These are phyloP conservation scores for Annulohypoxylon truncatum DNA, from an alignment of 2,329 filamentous ascomycete species.

Conservation along the genomic window DNA sequence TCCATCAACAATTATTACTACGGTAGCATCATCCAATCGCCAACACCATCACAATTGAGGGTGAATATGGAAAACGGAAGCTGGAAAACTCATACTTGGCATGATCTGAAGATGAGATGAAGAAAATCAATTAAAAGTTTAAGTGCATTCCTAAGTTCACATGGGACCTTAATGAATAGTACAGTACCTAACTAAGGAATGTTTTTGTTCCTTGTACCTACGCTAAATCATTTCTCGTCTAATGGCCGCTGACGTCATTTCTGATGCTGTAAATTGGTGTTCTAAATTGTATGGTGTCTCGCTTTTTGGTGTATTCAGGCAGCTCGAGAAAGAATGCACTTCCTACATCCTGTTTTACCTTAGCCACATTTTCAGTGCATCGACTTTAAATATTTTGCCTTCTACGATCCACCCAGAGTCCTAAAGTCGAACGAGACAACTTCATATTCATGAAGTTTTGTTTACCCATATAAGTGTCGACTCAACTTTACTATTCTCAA, in stretches of 20 bases:
- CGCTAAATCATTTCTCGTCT: background rate
- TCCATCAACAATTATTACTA: background rate
- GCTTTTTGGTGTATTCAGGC: background rate
- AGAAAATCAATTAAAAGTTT: background rate
- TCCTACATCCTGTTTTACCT: no score
- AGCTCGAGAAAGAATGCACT: no score
- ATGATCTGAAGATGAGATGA: no score
- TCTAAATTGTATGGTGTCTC: background rate
- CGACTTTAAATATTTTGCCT: no score
- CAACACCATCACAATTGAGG: conserved; percentile 12
- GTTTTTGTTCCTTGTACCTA: background rate
- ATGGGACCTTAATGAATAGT: background rate
- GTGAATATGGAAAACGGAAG: background rate
- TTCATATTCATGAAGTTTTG: no score
- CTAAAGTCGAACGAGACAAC: no score
- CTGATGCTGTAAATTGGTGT: background rate
- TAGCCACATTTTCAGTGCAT: no score
- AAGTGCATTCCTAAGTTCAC: background rate
- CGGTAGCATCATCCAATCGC: conserved; percentile 16
- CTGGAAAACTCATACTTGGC: no score
- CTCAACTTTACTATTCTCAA: no score
- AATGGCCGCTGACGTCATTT: conserved; percentile 17
- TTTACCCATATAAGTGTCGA: no score
- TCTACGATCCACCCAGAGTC: no score
- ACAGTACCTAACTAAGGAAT: no score